These are phyloP conservation scores for Castanea crenata DNA, from an alignment of 306 rosid species.

Conservation along the genomic window DNA sequence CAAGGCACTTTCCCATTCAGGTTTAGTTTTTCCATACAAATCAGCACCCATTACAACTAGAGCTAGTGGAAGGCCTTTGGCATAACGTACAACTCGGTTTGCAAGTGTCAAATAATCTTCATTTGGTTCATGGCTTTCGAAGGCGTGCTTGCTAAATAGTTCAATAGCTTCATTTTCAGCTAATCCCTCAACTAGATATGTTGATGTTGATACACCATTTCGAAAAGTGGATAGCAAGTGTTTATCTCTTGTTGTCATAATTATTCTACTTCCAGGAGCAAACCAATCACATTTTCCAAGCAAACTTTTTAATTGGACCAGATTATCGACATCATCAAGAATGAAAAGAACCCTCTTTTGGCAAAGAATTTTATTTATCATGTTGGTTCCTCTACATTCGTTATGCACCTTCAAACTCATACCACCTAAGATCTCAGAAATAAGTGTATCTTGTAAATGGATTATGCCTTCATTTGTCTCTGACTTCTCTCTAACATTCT, in stretches of 20 bases:
- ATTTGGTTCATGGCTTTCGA: slow-evolving; percentile 12
- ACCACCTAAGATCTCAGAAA: no score
- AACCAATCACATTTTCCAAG: slow-evolving; percentile 27
- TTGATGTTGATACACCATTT: no score
- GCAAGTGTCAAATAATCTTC: slow-evolving; percentile 11
- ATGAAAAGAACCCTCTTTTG: slow-evolving; percentile 22
- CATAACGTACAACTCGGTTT: slow-evolving; percentile 24
- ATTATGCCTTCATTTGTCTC: no score
- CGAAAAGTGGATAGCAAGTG: neutral
- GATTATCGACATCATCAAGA: slow-evolving; percentile 18
- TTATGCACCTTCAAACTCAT: no score
- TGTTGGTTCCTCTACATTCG: no score
- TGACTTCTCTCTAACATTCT: no score
- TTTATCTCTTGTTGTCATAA: slow-evolving; percentile 31
- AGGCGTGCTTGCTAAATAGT: slow-evolving; percentile 23
- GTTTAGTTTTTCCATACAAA: slow-evolving; percentile 12
- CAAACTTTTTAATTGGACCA: neutral
- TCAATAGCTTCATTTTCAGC: slow-evolving; percentile 23
- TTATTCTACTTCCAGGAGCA: slow-evolving; percentile 22
- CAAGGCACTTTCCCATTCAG: slow-evolving; percentile 24
- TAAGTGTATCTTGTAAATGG: no score
- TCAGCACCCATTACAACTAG: slow-evolving; percentile 19
- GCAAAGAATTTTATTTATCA: neutral
- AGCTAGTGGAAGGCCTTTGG: slow-evolving; percentile 37
- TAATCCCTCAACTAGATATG: slow-evolving; percentile 9